Evolutionary conservation across 768 basidiomycete species (phyloP), one percentile per base, ranked within the genome.

Genomic region (Psilocybe cyanescens): DNA sequence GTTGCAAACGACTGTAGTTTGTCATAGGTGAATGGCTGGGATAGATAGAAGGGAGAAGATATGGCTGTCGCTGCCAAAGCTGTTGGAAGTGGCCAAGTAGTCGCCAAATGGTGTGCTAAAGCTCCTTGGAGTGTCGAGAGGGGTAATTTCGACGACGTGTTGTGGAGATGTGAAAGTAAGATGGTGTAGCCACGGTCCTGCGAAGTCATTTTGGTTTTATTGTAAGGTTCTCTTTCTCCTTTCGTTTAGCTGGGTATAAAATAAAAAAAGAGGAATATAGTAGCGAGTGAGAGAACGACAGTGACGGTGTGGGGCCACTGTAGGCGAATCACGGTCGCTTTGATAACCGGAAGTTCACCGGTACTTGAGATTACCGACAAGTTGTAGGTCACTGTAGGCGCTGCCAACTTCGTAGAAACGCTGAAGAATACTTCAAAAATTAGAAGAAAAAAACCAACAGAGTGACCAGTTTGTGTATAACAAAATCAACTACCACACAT

Each of bases 71-170:
- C 88, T 1, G 85, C 78, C 9, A 89, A 77, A 0, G 85, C 81
- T 0, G 86, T 87, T 14, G 88, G 85, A 6, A 81, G 75, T 1
- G 83, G 83, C 4, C 74, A 72, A 46, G 80, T 70, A 29, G 75
- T 72, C 0, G 85, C 79, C 28, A 90, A 81, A 61, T 88, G 85
- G 66, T 89, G 83, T 7, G 87, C 78, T 41, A 89, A 76, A 14
- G 86, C 81, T 3, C 80, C 79, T 65, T 86, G 82, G 35, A 88
- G 74, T 0, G 83, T 83, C 24, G 74, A 59, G 5, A 84, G 74
- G 16, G 85, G 73, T 8, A 87, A 72, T 29, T 76, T 70, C 2
- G 83, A 75, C 14, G 73, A 70, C 14, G 80, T 64, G 33, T 74
- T 81, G 65, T 83, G 83, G 14, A 90, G 74, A 65, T 88, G 83